A percentile compares a stretch with the other conserved stretches of the same genome.
These are phyloP conservation scores for Plasmodium cynomolgi DNA, from an alignment of 169 alveolate species.

Conservation along the genomic window DNA sequence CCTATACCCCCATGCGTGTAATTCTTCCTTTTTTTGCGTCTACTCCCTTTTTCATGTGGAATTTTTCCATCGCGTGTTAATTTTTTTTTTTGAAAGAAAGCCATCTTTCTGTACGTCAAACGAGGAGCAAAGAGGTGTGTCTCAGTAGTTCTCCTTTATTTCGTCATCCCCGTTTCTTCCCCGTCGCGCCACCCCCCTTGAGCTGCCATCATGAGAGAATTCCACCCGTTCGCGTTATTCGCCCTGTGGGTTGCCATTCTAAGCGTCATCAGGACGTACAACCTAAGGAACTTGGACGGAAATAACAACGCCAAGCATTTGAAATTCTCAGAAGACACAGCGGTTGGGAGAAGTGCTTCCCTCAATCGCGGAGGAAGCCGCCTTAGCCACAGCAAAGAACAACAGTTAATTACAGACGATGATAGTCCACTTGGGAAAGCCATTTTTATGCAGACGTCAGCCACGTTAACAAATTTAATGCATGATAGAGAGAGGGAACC, in stretches of 20 bases:
- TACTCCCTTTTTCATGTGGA: not conserved
- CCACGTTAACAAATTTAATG: slow-evolving; percentile 25
- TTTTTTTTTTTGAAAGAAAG: not conserved
- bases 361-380: not conserved
- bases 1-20: not conserved
- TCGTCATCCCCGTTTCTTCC: not conserved
- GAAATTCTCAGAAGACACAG: not conserved
- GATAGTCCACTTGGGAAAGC: not conserved
- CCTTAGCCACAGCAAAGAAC: not conserved
- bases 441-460: slow-evolving; percentile 45
- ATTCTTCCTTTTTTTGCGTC: not conserved
- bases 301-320: not conserved
- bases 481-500: slow-evolving; percentile 28
- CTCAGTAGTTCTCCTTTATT: not conserved
- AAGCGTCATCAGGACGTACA: not conserved
- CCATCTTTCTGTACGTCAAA: not conserved
- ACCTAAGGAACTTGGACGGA: not conserved
- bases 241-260: not conserved
- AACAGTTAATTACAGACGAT: not conserved
- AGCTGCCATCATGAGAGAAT: not conserved
- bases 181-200: not conserved
- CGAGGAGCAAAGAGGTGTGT: not conserved
- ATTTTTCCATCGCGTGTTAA: not conserved
- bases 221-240: not conserved
- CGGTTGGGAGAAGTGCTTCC: not conserved